These are phyloP conservation scores for Abortiporus biennis DNA, from an alignment of 1,284 basidiomycete genomes.

Conservation along the genomic window DNA sequence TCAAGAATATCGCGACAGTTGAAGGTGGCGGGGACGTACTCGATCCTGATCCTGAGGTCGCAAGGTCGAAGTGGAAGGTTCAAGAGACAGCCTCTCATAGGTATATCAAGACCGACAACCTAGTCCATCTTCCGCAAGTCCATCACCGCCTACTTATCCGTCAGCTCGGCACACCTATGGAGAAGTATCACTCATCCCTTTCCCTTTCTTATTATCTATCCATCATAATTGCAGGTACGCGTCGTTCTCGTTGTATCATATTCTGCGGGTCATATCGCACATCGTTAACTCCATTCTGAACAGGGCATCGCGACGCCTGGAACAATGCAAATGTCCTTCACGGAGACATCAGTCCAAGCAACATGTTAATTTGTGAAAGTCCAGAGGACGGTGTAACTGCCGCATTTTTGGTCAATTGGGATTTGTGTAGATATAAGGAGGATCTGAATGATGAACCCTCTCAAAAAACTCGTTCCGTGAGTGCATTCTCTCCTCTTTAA, in stretches of 20 bases:
- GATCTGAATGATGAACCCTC: background rate
- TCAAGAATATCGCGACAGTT: conserved; percentile 12
- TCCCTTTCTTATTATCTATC: too few species aligned
- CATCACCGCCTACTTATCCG: conserved; percentile 4
- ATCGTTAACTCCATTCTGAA: too few species aligned
- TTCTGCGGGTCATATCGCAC: too few species aligned
- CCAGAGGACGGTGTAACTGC: background rate
- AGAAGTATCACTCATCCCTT: too few species aligned
- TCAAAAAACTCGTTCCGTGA: too few species aligned
- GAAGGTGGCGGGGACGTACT: conserved; percentile 20
- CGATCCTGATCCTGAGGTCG: background rate
- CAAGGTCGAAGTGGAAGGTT: background rate
- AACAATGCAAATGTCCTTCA: background rate
- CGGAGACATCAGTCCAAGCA: conserved; percentile 2
- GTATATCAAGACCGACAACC: background rate
- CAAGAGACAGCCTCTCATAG: background rate
- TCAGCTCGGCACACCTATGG: too few species aligned
- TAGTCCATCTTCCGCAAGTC: background rate
- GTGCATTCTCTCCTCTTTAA: background rate
- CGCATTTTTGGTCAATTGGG: background rate
- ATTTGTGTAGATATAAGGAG: conserved; percentile 1
- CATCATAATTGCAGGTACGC: too few species aligned
- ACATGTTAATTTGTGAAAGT: conserved; percentile 1
- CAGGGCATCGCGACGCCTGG: conserved; percentile 1
- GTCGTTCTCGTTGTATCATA: too few species aligned